Base-by-base conservation (phyloP, 2,329 filamentous ascomycete species). In the Stachybotrys elegans region DNA sequence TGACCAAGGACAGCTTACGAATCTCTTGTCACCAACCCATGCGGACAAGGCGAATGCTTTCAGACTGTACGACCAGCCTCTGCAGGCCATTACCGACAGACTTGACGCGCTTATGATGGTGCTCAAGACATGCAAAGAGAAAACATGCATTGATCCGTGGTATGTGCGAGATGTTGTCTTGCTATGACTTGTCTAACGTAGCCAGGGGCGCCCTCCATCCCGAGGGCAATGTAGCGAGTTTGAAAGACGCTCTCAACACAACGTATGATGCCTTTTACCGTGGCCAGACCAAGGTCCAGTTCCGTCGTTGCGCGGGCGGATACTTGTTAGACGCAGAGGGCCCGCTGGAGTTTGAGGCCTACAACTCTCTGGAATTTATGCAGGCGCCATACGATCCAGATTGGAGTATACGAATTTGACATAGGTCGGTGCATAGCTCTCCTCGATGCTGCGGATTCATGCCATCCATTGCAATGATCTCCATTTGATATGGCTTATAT, bases 91-190 rank as follows among this genome's bases (percentile, higher is more conserved):
- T 1, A 52, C 73, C 4, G 61, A 67, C 19, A 72, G 78, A 3
- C 68, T 85, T 0, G 79, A 84, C 48, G 65, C 78, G 3, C 65
- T 84, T 2, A 66, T 83, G 38, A 63, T 84, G 47, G 75, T 82
- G 2, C 65, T 81, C 20, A 84, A 84, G 61, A 76, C 76, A 4
- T 84, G 81, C 60, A 74, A 75, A 53, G 75, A 69, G 8, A 51
- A 63, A 9, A 66, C 68, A 0, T 84, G 81, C 52, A 62, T 70
- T 4, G 60, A 71, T 20, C 81, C 81, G 0, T 84, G 81, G 81
- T 62, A 63, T 13, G 67, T 69, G 2, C n/a, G n/a, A n/a, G n/a
- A n/a, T n/a, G n/a, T n/a, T n/a, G n/a, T n/a, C n/a, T n/a, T n/a
- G n/a, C n/a, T n/a, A n/a, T n/a, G n/a, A n/a, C n/a, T n/a, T n/a